phyloP scores from a whole-genome alignment of 1,139 yeast genomes.

The Yamadazyma blattariae region DNA sequence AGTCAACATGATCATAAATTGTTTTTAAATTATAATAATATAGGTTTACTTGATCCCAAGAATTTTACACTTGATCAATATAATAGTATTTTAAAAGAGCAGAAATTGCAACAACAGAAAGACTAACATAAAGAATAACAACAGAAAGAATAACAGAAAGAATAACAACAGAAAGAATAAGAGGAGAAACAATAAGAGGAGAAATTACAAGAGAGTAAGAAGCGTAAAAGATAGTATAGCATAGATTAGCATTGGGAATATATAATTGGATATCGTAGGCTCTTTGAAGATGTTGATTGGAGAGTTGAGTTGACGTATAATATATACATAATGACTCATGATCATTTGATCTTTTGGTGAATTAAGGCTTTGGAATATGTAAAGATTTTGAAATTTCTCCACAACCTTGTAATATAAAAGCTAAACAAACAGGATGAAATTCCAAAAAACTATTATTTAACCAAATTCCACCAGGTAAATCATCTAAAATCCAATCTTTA shows the following conservation, averaged over 20 bases:
- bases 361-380: constrained; percentile 82
- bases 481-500: constrained; percentile 40
- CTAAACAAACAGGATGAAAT: constrained; percentile 66
- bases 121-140: no score
- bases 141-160: no score
- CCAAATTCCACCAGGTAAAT: constrained; percentile 66
- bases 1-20: constrained; percentile 32
- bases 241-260: no score
- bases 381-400: constrained; percentile 89
- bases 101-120: no score
- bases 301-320: no score
- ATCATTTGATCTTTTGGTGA: background rate
- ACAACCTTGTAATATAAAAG: constrained; percentile 80
- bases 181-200: no score
- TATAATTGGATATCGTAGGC: no score
- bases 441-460: constrained; percentile 58
- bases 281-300: no score
- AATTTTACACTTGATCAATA: constrained; percentile 28
- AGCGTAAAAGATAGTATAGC: no score
- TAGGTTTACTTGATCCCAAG: constrained; percentile 43
- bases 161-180: no score
- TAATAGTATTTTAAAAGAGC: constrained; percentile 18
- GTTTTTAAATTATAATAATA: constrained; percentile 19
- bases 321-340: no score
- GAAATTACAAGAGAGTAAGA: no score